phyloP scores from a whole-genome alignment of 495 filamentous ascomycete species.

The Peziza echinospora region DNA sequence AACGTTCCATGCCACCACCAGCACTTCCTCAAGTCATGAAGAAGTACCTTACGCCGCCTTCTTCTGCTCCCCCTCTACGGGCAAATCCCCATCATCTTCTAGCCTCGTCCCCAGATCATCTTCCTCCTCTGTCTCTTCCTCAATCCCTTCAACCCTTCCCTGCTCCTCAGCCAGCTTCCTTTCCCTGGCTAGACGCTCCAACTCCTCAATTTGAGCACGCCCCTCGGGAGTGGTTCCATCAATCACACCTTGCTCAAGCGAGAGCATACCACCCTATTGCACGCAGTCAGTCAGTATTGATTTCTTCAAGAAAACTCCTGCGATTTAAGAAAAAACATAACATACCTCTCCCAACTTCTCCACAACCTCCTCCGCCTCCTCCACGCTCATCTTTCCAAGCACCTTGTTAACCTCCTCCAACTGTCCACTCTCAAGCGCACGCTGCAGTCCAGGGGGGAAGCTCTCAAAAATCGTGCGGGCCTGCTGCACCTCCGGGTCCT shows the following conservation, averaged over 20 bases:
- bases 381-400: constrained; percentile 75
- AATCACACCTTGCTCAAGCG: constrained; percentile 76
- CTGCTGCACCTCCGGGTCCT: constrained; percentile 40
- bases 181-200: constrained; percentile 38
- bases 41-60: no score
- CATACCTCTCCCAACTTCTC: constrained; percentile 54
- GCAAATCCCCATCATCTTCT: background rate
- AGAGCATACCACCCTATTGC: constrained; percentile 58
- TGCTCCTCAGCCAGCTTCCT: constrained; percentile 4
- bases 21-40: no score
- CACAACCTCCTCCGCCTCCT: constrained; percentile 80
- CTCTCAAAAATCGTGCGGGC: constrained; percentile 59
- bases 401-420: constrained; percentile 93
- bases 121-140: background rate
- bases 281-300: background rate
- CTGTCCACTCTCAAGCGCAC: constrained; percentile 61
- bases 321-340: constrained; percentile 1
- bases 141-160: background rate
- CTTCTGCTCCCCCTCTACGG: background rate
- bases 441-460: constrained; percentile 60
- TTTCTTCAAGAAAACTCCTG: background rate
- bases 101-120: no score
- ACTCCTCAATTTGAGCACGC: constrained; percentile 47
- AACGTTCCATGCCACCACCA: no score
- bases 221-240: constrained; percentile 92